Evolutionary conservation across 306 rosid genomes (phyloP), one percentile per base, ranked within the genome.

Genomic region (Fragaria vesca): DNA sequence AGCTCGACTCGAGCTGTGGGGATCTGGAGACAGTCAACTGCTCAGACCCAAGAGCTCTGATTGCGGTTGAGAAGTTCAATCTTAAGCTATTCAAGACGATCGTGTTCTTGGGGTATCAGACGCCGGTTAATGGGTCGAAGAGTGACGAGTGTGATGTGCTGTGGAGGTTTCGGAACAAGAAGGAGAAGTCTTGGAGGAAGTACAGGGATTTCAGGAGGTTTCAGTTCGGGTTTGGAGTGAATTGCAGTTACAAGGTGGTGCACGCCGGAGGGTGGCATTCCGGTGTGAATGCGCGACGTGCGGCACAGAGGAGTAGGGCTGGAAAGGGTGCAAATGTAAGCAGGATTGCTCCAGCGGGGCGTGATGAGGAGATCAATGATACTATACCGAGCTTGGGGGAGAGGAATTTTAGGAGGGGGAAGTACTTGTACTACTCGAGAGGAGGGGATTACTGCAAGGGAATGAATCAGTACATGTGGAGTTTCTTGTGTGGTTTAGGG

Each of bases 391-490:
- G 28, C 42, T 82, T 93, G 88, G 97, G 97, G 71, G 91, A 85
- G 84, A 87, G 5, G 80, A 86, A 86, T 57, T 93, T 96, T 60
- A 87, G 96, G 86, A 93, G 80, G 83, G 99, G 97, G 11, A 96
- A 62, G 84, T 96, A 96, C 76, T 87, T 96, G 96, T 96, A 96
- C 84, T 96, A 96, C 55, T 91, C 99, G 1, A 79, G 98, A 17
- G 99, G 99, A 58, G 99, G 99, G 75, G 99, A 93, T 78, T 93
- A 96, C 65, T 96, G 99, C 78, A 96, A 96, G 75, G 99, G 98
- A 55, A 96, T 96, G 99, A 96, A 96, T 72, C 99, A 96, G 46
- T 91, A 83, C 79, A 20, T 93, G 82, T 96, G 99, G 99, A 96
- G 99, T 80, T 91, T 93, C 85, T 88, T 96, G 91, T 96, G 99